Base-by-base conservation (phyloP, 106 monocot species). In the Cymbidium sinense region DNA sequence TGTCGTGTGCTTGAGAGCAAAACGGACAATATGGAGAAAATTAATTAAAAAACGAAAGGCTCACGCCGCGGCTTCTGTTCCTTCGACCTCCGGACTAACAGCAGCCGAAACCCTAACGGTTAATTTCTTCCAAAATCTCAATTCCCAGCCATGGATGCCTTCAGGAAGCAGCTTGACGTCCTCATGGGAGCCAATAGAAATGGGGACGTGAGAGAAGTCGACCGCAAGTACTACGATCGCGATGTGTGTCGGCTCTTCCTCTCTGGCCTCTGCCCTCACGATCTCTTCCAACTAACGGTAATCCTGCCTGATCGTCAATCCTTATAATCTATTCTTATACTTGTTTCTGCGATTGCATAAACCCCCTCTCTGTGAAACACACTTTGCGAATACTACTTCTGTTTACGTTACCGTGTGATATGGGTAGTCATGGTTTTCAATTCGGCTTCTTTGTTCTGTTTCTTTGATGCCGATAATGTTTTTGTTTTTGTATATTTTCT, bases 141-240 rank as follows among this genome's bases (percentile, higher is more conserved):
- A 34, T 33, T 67, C 15, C 33, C 33, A 67, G 25, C 43, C 17
- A 98, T 98, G 94, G 96, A 94, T 75, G 89, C 94, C 25, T 87
- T 98, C 37, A 70, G 94, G 77, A 98, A 98, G 90, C 96, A 98
- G 81, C 86, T 98, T 47, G 96, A 98, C 77, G 89, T 81, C 20
- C 88, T 98, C 51, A 98, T 94, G 96, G 96, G 91, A 15, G 96
- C 96, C 36, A 98, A 98, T 83, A 80, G 96, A 62, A 98, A 98
- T 81, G 96, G 96, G 28, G 96, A 98, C 76, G 91, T 88, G 25
- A 75, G 70, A 73, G 94, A 88, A 82, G 94, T 98, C 34, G 94
- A 94, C 58, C 88, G 94, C 70, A 94, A 94, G 85, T 94, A 88
- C 88, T 94, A 81, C 77, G 96, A 98, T 76, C 89, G 96, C 43